phyloP scores from a whole-genome alignment of 768 basidiomycete genomes.

The Tricholoma bakamatsutake region DNA sequence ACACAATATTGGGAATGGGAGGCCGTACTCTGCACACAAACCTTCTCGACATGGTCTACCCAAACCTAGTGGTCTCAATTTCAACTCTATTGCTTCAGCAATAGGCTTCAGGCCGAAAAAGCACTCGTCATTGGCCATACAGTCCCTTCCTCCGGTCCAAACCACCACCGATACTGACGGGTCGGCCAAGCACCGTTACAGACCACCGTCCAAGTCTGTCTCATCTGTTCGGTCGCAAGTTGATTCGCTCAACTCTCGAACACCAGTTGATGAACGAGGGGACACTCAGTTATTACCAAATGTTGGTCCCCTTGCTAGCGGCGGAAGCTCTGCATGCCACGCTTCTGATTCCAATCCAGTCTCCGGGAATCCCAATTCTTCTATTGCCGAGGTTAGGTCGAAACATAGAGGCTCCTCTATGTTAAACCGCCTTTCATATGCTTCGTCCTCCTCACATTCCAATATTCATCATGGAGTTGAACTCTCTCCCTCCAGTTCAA shows the following conservation, averaged over 20 bases:
- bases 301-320: constrained; percentile 57
- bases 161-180: constrained; percentile 17
- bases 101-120: constrained; percentile 65
- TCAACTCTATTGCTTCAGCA: constrained; percentile 53
- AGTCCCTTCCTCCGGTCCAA: constrained; percentile 32
- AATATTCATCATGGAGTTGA: constrained; percentile 26
- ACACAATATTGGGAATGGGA: constrained; percentile 20
- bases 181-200: constrained; percentile 21
- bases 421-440: constrained; percentile 45
- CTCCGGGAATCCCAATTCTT: constrained; percentile 49
- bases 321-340: constrained; percentile 34
- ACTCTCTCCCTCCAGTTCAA: constrained; percentile 14
- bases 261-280: constrained; percentile 44
- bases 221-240: constrained; percentile 52
- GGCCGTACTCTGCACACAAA: constrained; percentile 25
- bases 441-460: constrained; percentile 54
- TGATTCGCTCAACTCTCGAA: constrained; percentile 48
- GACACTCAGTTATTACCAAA: constrained; percentile 50
- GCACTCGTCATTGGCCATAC: constrained; percentile 43
- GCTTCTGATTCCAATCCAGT: constrained; percentile 41
- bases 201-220: constrained; percentile 48
- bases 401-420: constrained; percentile 32
- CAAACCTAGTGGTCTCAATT: constrained; percentile 28
- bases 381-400: constrained; percentile 36
- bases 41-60: constrained; percentile 16